Base-by-base conservation (phyloP, 2,329 filamentous ascomycete species). In the Aspergillus sp. region DNA sequence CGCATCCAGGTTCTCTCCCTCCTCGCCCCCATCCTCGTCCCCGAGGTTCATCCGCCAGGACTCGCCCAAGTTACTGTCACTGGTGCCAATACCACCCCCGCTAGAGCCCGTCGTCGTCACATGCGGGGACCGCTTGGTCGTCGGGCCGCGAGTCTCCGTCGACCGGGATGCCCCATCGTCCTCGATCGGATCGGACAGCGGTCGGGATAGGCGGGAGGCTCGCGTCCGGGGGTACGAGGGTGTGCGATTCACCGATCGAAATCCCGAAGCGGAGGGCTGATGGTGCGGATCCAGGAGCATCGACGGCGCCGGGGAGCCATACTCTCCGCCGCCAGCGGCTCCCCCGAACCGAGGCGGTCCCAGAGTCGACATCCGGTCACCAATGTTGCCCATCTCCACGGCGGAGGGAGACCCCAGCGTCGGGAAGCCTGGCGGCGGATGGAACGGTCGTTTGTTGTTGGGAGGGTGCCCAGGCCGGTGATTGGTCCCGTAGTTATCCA, bases 401-500 rank as follows among this genome's bases (percentile, higher is more conserved):
- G 62, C 78, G 64, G 52, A 74, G 19, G 82, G 85, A 31, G 82
- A 88, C 66, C 84, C 85, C 7, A 90, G 76, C 2, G 85, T 86
- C 1, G 90, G 88, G 64, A 93, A 89, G 1, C 82, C 76, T 4
- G 89, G 89, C 1, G 89, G 89, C 20, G 87, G 88, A 54, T 92
- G 84, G 68, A 93, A 92, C 51, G 79, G 78, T 52, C 78, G 81
- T 62, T 73, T 66, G 34, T 55, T 59, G 25, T 29, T 6, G 25
- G 25, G 25, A 10, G 34, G 34, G 3, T 38, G 34, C 16, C 58
- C 50, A 10, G 65, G 57, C 17, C 84, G 83, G 1, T 85, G 87
- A 62, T 90, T 89, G 45, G 86, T 83, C 13, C 87, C 84, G 64
- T 99, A 99, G 61, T 96, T 92, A 66, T 97, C 91, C 54, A 97